Conservation (phyloP, 768 basidiomycete species). For the Pisolithus sp. region DNA sequence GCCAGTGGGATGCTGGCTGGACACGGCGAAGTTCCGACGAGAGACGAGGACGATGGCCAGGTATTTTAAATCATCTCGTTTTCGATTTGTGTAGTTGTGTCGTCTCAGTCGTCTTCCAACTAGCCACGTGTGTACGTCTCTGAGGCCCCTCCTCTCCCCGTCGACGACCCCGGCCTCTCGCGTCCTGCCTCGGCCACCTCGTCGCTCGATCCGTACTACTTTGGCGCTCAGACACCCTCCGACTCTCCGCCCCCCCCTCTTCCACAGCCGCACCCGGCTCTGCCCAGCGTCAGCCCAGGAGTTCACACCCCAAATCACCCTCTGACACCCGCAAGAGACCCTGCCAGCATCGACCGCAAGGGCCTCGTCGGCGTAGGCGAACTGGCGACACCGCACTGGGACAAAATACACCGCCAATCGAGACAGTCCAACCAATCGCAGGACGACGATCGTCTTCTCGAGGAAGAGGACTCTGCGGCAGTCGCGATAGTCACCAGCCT, state of each 20-base stretch:
- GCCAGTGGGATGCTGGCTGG: neutral
- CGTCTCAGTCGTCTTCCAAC: conserved; percentile 7
- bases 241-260: conserved; percentile 56
- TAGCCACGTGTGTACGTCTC: conserved; percentile 47
- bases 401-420: conserved; percentile 40
- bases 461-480: conserved; percentile 29
- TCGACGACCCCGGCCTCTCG: conserved; percentile 32
- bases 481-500: conserved; percentile 19
- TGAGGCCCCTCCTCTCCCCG: conserved; percentile 29
- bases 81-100: neutral
- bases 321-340: conserved; percentile 68
- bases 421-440: conserved; percentile 27
- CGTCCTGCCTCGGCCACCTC: conserved; percentile 74
- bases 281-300: conserved; percentile 57
- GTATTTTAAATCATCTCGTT: conserved; percentile 30
- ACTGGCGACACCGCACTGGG: conserved; percentile 94
- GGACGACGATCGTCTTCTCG: conserved; percentile 31
- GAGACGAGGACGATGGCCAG: conserved; percentile 6
- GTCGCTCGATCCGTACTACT: conserved; percentile 86
- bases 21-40: neutral
- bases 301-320: conserved; percentile 45
- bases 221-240: conserved; percentile 64
- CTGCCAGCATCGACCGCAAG: conserved; percentile 75
- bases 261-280: conserved; percentile 33
- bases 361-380: conserved; percentile 94